phyloP scores from a whole-genome alignment of 2,329 filamentous ascomycete genomes.

The Fusarium scirpi region DNA sequence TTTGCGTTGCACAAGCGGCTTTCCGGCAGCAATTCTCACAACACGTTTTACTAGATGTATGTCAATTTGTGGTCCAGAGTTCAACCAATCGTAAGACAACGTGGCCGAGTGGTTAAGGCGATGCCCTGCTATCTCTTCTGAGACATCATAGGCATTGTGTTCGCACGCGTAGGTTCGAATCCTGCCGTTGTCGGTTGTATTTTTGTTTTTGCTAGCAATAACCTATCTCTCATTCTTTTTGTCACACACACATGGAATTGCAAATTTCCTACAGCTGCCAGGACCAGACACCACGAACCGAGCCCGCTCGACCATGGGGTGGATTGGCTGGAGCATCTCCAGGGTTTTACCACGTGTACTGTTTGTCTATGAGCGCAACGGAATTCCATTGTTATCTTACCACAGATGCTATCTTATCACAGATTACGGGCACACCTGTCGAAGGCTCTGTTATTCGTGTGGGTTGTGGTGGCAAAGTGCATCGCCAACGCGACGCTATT shows the following conservation, averaged over 20 bases:
- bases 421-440: no score
- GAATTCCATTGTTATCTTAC: no score
- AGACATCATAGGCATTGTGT: constrained; percentile 27
- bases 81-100: constrained; percentile 2
- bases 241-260: no score
- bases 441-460: background rate
- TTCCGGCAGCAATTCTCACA: background rate
- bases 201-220: background rate
- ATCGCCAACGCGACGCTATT: background rate
- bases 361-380: accelerated
- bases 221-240: no score
- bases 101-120: constrained; percentile 30
- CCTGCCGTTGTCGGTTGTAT: constrained; percentile 16
- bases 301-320: no score
- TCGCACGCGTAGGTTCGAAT: constrained; percentile 25
- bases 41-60: accelerated
- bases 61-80: accelerated
- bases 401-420: no score
- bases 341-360: background rate
- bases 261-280: no score
- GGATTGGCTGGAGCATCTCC: no score
- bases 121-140: constrained; percentile 24
- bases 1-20: background rate
- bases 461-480: accelerated
- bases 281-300: no score